These are phyloP conservation scores for Rhizophagus clarus DNA, from an alignment of 192 early-diverging fungal species.

Conservation along the genomic window DNA sequence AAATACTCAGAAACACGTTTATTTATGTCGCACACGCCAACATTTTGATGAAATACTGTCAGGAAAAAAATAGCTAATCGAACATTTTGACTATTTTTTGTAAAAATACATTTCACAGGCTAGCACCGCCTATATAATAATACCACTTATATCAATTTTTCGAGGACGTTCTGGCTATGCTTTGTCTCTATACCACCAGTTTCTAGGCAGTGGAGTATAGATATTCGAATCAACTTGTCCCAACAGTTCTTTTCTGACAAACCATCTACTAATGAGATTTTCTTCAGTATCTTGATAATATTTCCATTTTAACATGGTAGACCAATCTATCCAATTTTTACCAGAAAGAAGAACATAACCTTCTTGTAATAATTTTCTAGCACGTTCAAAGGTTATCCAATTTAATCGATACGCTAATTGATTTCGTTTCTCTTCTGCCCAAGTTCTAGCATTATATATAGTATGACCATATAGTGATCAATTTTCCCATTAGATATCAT, in stretches of 20 bases:
- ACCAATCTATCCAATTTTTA: too few relatives aligned
- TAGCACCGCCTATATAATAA: too few relatives aligned
- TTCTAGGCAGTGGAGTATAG: background rate
- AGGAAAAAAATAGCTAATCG: too few relatives aligned
- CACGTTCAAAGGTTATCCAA: background rate
- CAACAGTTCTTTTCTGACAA: background rate
- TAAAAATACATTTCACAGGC: too few relatives aligned
- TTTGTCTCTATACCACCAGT: background rate
- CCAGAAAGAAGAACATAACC: background rate
- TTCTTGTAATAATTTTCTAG: slow-evolving; percentile 21
- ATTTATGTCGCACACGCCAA: too few relatives aligned
- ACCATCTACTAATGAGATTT: background rate
- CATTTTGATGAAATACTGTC: too few relatives aligned
- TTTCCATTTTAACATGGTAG: background rate
- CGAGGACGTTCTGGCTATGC: background rate
- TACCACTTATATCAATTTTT: too few relatives aligned
- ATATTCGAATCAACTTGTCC: background rate
- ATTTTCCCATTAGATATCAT: background rate
- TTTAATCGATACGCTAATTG: slow-evolving; percentile 17
- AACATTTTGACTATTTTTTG: too few relatives aligned
- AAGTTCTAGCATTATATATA: slow-evolving; percentile 14
- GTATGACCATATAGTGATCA: background rate
- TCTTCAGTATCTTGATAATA: background rate
- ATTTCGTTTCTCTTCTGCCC: slow-evolving; percentile 1
- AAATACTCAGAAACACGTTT: too few relatives aligned